These are phyloP conservation scores for Boletus sp. DNA, from an alignment of 768 basidiomycete genomes.

Conservation along the genomic window DNA sequence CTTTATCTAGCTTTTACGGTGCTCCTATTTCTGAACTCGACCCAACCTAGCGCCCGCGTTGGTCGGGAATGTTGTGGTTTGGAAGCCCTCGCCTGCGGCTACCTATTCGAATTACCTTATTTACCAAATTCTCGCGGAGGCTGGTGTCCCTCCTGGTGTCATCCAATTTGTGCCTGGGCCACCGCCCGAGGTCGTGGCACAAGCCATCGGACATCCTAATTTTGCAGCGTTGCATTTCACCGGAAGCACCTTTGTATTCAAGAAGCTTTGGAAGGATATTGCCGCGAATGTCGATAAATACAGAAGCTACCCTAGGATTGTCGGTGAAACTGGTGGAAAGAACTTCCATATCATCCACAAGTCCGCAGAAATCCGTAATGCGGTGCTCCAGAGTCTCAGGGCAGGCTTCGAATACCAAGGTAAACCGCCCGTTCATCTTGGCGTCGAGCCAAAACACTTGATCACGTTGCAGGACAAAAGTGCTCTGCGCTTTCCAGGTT, in stretches of 20 bases:
- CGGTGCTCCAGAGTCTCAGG: slow-evolving; percentile 85
- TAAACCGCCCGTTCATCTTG: slow-evolving; percentile 21
- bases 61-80: slow-evolving; percentile 91
- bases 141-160: slow-evolving; percentile 90
- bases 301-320: slow-evolving; percentile 87
- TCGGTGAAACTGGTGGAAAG: slow-evolving; percentile 98
- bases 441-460: neutral
- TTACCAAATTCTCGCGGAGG: slow-evolving; percentile 88
- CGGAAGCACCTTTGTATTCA: slow-evolving; percentile 92
- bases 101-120: slow-evolving; percentile 94
- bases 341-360: slow-evolving; percentile 95
- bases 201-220: slow-evolving; percentile 70
- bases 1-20: neutral
- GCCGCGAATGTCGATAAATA: slow-evolving; percentile 85
- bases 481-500: slow-evolving; percentile 91
- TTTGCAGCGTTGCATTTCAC: slow-evolving; percentile 97
- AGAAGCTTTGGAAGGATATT: slow-evolving; percentile 95
- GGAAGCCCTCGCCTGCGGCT: slow-evolving; percentile 97
- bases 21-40: neutral
- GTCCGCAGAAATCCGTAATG: slow-evolving; percentile 82
- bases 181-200: slow-evolving; percentile 78
- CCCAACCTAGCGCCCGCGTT: slow-evolving; percentile 69
- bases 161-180: slow-evolving; percentile 96
- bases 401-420: slow-evolving; percentile 97
- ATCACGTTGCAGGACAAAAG: slow-evolving; percentile 68